Percentiles rank a stretch among this genome's conserved stretches.
These are phyloP conservation scores for Acephala macrosclerotiorum DNA, from an alignment of 2,329 filamentous ascomycete species.

Conservation along the genomic window DNA sequence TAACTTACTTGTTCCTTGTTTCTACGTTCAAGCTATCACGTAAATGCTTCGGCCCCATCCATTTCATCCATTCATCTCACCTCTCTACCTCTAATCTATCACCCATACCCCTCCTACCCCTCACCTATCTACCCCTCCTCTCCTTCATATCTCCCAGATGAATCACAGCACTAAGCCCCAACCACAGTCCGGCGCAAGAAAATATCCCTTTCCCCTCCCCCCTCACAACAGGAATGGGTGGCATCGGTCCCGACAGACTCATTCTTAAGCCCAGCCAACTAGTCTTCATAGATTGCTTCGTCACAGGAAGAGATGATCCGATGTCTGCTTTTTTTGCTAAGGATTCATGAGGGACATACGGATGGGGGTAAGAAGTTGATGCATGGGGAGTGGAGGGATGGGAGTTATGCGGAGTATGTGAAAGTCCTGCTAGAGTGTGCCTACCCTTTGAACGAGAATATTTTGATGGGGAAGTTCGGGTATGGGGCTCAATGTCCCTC, in stretches of 20 bases:
- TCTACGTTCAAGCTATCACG: too few species aligned
- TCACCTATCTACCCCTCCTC: too few species aligned
- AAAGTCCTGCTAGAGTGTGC: constrained; percentile 48
- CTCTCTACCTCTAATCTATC: too few species aligned
- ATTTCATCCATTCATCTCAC: too few species aligned
- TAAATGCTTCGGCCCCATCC: too few species aligned
- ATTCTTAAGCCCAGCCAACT: constrained; percentile 44
- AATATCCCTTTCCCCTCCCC: constrained; percentile 43
- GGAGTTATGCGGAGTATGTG: constrained; percentile 45
- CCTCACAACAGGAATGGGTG: constrained; percentile 39
- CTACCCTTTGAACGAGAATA: constrained; percentile 44
- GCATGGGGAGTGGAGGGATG: constrained; percentile 45
- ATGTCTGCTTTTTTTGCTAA: constrained; percentile 40
- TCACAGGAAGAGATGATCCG: constrained; percentile 47
- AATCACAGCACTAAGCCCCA: too few species aligned
- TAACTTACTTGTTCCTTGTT: too few species aligned
- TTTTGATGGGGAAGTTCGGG: constrained; percentile 33
- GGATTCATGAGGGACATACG: constrained; percentile 42
- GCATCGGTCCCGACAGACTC: constrained; percentile 46
- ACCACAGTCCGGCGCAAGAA: constrained; percentile 45
- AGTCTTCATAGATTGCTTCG: constrained; percentile 45
- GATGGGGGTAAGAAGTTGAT: constrained; percentile 41
- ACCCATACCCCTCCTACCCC: too few species aligned
- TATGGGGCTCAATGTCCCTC: constrained; percentile 17
- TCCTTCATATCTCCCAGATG: too few species aligned